Evolutionary conservation across 106 monocot species (phyloP).

Genomic region (Dioscorea dumetorum): DNA sequence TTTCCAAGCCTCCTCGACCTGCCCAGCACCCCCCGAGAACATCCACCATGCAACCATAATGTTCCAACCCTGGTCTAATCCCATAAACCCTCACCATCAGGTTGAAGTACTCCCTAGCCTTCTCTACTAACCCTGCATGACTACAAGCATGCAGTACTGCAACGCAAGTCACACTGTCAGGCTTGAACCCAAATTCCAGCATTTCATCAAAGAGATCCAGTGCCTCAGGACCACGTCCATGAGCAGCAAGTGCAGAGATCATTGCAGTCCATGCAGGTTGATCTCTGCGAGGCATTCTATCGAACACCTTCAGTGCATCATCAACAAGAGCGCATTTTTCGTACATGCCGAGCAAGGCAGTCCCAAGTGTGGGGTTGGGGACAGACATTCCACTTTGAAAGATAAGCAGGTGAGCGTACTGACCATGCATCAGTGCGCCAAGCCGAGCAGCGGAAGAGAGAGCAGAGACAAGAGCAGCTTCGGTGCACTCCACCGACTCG

Average conservation of each 20-base stretch:
- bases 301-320: conserved; percentile 26
- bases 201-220: conserved; percentile 32
- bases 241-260: conserved; percentile 36
- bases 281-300: conserved; percentile 20
- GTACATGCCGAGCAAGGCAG: conserved; percentile 40
- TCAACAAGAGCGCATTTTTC: conserved; percentile 33
- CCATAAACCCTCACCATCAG: conserved; percentile 20
- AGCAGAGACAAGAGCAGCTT: conserved; percentile 24
- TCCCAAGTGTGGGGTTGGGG: conserved; percentile 15
- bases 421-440: conserved; percentile 13
- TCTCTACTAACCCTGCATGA: conserved; percentile 37
- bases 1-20: conserved; percentile 28
- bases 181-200: conserved; percentile 9
- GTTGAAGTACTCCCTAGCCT: conserved; percentile 18
- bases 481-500: conserved; percentile 14
- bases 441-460: conserved; percentile 31
- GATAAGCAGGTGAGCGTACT: conserved; percentile 7
- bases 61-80: conserved; percentile 21
- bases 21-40: conserved; percentile 16
- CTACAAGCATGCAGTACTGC: conserved; percentile 44
- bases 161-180: conserved; percentile 35
- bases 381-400: not conserved
- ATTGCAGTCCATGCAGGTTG: conserved; percentile 40
- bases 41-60: conserved; percentile 53
- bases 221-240: conserved; percentile 29